Evolutionary conservation across 805 yeast species (phyloP).

Genomic region (Candida rishiriensis): DNA sequence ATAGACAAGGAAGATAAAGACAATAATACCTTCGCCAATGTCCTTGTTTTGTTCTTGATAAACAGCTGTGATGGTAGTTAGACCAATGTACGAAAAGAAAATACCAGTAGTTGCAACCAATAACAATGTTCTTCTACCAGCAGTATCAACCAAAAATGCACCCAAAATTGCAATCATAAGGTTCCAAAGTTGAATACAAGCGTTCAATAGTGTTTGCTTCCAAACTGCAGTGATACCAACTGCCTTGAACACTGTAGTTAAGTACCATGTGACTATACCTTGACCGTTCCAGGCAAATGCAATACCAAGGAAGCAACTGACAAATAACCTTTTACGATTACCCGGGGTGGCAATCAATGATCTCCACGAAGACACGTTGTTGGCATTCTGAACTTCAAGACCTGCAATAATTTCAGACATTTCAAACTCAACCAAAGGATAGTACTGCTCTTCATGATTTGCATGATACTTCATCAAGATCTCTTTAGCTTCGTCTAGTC

Average conservation of each 20-base stretch:
- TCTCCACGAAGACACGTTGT: conserved; percentile 25
- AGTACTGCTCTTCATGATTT: conserved; percentile 28
- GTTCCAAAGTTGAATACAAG: conserved; percentile 44
- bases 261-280: conserved; percentile 42
- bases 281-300: conserved; percentile 41
- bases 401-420: conserved; percentile 30
- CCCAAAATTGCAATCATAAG: conserved; percentile 29
- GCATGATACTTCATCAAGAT: conserved; percentile 26
- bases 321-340: conserved; percentile 33
- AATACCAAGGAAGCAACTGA: conserved; percentile 25
- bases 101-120: conserved; percentile 32
- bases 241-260: conserved; percentile 40
- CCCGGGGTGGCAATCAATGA: conserved; percentile 33
- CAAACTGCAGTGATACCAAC: conserved; percentile 46
- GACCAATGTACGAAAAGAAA: conserved; percentile 35
- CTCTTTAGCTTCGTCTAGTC: conserved; percentile 29
- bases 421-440: conserved; percentile 32
- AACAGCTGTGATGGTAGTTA: conserved; percentile 43
- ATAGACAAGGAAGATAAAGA: conserved; percentile 24
- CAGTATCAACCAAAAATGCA: conserved; percentile 24
- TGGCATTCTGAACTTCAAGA: conserved; percentile 31
- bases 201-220: conserved; percentile 45
- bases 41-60: not conserved
- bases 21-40: conserved; percentile 12
- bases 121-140: conserved; percentile 35